Evolutionary conservation across 768 basidiomycete species (phyloP).

Genomic region (Pleurotus giganteus): DNA sequence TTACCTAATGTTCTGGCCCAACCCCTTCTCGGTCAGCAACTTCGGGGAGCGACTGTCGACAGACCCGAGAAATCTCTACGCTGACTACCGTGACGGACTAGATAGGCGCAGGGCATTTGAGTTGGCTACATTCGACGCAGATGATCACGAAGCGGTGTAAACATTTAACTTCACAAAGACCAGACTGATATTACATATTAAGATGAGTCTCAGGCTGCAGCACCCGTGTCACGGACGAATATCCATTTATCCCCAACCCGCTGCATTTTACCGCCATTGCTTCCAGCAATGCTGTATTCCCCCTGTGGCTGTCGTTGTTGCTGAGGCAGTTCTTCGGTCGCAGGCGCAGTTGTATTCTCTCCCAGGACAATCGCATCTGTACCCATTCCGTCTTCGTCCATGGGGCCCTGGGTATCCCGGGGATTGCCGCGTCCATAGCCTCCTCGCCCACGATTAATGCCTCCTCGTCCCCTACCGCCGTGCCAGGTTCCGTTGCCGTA

Average conservation of each 20-base stretch:
- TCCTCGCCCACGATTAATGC: constrained; percentile 22
- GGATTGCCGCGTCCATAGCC: constrained; percentile 42
- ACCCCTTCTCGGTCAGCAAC: constrained; percentile 44
- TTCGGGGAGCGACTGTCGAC: constrained; percentile 29
- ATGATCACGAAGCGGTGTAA: constrained; percentile 38
- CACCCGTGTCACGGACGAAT: constrained; percentile 48
- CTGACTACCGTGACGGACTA: constrained; percentile 18
- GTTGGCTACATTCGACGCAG: constrained; percentile 41
- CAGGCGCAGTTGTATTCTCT: constrained; percentile 30
- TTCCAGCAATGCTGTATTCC: constrained; percentile 16
- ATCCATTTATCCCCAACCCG: constrained; percentile 72
- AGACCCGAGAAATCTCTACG: constrained; percentile 44
- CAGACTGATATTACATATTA: constrained; percentile 14
- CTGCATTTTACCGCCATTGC: constrained; percentile 59
- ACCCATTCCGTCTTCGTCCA: constrained; percentile 25
- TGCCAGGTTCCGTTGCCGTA: constrained; percentile 22
- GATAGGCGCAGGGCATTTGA: constrained; percentile 40
- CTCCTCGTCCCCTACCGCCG: constrained; percentile 37
- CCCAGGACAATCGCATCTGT: constrained; percentile 64
- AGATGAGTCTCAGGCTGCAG: constrained; percentile 19
- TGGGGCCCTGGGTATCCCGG: constrained; percentile 39
- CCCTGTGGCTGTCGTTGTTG: constrained; percentile 12
- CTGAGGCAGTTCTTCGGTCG: constrained; percentile 13
- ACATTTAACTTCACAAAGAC: constrained; percentile 23
- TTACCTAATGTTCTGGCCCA: constrained; percentile 67